Conservation (phyloP, 169 alveolate species). For the Plasmodium malariae region DNA sequence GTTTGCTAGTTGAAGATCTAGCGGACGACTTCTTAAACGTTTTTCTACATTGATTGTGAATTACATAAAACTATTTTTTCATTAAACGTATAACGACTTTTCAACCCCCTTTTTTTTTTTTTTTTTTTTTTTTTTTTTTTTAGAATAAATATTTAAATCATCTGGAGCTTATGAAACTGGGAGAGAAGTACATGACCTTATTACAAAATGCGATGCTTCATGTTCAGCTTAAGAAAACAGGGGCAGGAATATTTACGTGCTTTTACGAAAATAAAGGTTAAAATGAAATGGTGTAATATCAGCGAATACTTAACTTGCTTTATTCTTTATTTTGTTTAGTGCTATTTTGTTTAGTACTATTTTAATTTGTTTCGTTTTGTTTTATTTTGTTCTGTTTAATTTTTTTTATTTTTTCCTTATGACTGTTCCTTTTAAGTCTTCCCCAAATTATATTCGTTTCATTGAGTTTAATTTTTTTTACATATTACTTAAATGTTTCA, state of each 20-base stretch:
- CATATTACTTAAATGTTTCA: no score
- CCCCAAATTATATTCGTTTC: no score
- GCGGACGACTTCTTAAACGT: no score
- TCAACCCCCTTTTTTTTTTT: neutral
- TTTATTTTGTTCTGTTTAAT: no score
- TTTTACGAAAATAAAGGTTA: constrained; percentile 62
- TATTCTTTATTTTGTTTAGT: neutral
- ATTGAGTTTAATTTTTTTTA: no score
- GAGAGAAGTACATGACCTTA: constrained; percentile 55
- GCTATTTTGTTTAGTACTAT: neutral
- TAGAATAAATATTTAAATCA: constrained; percentile 28
- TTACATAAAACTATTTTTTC: no score
- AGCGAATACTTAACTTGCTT: neutral
- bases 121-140: neutral
- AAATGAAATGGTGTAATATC: neutral
- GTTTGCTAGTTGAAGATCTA: no score
- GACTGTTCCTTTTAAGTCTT: no score
- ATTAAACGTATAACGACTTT: no score
- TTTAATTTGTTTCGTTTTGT: neutral
- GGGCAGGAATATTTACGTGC: constrained; percentile 48
- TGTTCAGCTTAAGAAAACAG: constrained; percentile 53
- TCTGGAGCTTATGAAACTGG: constrained; percentile 25
- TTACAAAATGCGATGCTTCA: constrained; percentile 48
- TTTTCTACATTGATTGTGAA: no score
- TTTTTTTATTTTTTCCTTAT: no score